Evolutionary conservation across 768 basidiomycete species (phyloP).

Genomic region (Lactarius pseudohatsudake): DNA sequence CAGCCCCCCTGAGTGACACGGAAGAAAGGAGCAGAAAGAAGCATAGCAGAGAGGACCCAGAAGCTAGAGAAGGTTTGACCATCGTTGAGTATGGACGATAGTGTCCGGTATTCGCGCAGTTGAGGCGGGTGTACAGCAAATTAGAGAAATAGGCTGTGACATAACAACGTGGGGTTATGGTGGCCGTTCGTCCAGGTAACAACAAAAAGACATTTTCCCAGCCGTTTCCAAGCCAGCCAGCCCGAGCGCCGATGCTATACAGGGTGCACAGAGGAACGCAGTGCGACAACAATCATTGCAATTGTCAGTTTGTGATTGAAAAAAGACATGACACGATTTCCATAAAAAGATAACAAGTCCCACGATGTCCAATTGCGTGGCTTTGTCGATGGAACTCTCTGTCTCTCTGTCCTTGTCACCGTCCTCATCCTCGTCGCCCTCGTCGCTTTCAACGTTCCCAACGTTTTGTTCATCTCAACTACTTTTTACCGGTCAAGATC

Average conservation of each 20-base stretch:
- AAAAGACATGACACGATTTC: no score
- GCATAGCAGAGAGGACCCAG: background rate
- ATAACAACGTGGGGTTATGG: background rate
- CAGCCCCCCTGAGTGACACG: background rate
- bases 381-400: background rate
- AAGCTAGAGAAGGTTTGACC: background rate
- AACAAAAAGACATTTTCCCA: background rate
- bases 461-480: background rate
- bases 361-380: constrained; percentile 4
- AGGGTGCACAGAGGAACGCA: no score
- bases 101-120: background rate
- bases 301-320: no score
- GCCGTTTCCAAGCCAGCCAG: background rate
- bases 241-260: no score
- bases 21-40: background rate
- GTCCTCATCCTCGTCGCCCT: background rate
- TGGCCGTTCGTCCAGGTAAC: background rate
- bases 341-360: constrained; percentile 2
- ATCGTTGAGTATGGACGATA: background rate
- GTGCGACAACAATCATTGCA: no score
- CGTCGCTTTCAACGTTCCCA: background rate
- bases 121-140: background rate
- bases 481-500: constrained; percentile 10
- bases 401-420: background rate
- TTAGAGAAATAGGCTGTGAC: background rate